Evolutionary conservation across 2,329 filamentous ascomycete species (phyloP).

Genomic region (Pseudogymnoascus sp.): DNA sequence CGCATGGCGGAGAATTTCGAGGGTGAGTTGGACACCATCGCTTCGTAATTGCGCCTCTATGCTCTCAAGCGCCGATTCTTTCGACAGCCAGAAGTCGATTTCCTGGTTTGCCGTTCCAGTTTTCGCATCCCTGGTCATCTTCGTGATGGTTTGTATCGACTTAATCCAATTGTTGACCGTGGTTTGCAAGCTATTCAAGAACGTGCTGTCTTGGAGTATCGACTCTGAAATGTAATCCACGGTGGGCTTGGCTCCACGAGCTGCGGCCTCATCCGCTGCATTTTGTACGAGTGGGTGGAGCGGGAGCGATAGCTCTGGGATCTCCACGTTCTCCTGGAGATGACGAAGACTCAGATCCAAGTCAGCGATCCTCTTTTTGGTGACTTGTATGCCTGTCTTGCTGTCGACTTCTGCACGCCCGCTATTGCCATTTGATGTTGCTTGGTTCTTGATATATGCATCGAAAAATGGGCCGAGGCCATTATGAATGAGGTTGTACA

Average conservation of each 20-base stretch:
- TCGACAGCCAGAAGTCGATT: slow-evolving; percentile 98
- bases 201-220: slow-evolving; percentile 79
- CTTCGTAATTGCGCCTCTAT: slow-evolving; percentile 85
- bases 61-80: slow-evolving; percentile 86
- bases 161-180: slow-evolving; percentile 98
- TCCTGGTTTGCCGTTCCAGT: slow-evolving; percentile 83
- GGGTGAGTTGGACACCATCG: slow-evolving; percentile 79
- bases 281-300: slow-evolving; percentile 83
- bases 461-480: slow-evolving; percentile 95
- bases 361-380: slow-evolving; percentile 94
- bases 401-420: slow-evolving; percentile 77
- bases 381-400: slow-evolving; percentile 92
- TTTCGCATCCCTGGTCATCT: slow-evolving; percentile 76
- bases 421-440: slow-evolving; percentile 55
- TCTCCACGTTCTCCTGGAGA: slow-evolving; percentile 95
- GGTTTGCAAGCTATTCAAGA: slow-evolving; percentile 87
- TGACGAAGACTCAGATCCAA: slow-evolving; percentile 84
- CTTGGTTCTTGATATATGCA: slow-evolving; percentile 80
- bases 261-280: slow-evolving; percentile 69
- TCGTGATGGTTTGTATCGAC: slow-evolving; percentile 93
- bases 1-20: slow-evolving; percentile 91
- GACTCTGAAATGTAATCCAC: slow-evolving; percentile 68
- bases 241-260: slow-evolving; percentile 58
- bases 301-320: slow-evolving; percentile 80
- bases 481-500: slow-evolving; percentile 86